A percentile compares a stretch with the other conserved stretches of the same genome.
Evolutionary conservation across 2,329 filamentous ascomycete genomes (phyloP).

Genomic region (Mycocentrospora acerina): DNA sequence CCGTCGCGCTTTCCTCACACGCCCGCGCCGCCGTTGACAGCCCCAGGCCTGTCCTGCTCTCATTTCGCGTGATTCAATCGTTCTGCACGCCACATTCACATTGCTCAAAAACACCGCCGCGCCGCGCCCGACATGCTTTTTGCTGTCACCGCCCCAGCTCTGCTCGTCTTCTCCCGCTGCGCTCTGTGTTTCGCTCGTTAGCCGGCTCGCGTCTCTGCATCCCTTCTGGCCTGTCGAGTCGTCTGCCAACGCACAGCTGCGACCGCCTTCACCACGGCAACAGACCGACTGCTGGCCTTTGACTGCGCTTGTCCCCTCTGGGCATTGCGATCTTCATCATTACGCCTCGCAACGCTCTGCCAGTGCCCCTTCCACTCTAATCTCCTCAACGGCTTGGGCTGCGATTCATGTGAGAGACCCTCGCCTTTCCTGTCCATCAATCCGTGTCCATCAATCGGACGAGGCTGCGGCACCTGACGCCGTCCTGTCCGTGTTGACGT

Average conservation of each 20-base stretch:
- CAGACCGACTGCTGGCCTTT: slow-evolving; percentile 37
- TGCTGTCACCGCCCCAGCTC: slow-evolving; percentile 18
- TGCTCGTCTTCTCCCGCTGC: slow-evolving; percentile 11
- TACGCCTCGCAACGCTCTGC: slow-evolving; percentile 34
- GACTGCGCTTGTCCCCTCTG: slow-evolving; percentile 30
- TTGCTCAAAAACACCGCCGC: slow-evolving; percentile 9
- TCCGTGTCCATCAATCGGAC: slow-evolving; percentile 31
- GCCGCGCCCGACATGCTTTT: slow-evolving; percentile 21
- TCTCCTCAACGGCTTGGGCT: slow-evolving; percentile 36
- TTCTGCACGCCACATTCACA: slow-evolving; percentile 18
- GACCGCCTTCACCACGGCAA: slow-evolving; percentile 44
- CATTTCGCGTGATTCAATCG: slow-evolving; percentile 29
- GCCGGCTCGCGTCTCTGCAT: slow-evolving; percentile 17
- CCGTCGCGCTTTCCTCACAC: slow-evolving; percentile 24
- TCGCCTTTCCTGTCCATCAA: too few relatives aligned
- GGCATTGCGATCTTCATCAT: slow-evolving; percentile 36
- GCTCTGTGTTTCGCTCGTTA: slow-evolving; percentile 17
- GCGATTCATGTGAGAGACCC: slow-evolving; percentile 40
- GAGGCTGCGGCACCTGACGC: slow-evolving; percentile 16
- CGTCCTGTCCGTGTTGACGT: slow-evolving; percentile 20
- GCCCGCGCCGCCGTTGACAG: slow-evolving; percentile 24
- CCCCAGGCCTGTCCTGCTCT: slow-evolving; percentile 22
- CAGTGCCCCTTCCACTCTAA: slow-evolving; percentile 40
- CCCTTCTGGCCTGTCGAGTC: slow-evolving; percentile 16
- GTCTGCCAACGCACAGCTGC: slow-evolving; percentile 40